Percentiles rank a stretch among this genome's conserved stretches.
Evolutionary conservation across 2,329 filamentous ascomycete species (phyloP).

Genomic region (Colletotrichum noveboracense): DNA sequence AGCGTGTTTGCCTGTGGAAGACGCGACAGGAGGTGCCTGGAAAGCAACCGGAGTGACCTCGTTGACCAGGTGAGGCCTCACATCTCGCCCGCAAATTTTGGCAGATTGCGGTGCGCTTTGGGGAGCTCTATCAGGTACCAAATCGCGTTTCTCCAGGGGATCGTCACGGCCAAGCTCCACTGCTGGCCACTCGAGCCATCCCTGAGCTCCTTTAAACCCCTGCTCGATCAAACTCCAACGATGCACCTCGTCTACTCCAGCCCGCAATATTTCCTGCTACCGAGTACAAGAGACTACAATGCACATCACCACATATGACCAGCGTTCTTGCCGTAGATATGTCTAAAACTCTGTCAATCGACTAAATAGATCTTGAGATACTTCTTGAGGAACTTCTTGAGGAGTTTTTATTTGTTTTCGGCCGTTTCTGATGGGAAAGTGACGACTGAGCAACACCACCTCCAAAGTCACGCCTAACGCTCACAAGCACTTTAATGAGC

Average conservation of each 20-base stretch:
- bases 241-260: conserved; percentile 31
- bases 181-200: conserved; percentile 31
- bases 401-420: neutral
- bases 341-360: rapidly evolving
- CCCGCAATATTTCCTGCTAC: conserved; percentile 37
- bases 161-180: conserved; percentile 13
- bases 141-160: neutral
- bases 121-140: neutral
- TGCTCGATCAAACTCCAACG: conserved; percentile 1
- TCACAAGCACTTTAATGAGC: conserved; percentile 11
- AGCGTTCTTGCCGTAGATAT: neutral
- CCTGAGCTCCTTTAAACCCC: conserved; percentile 5
- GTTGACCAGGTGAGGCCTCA: conserved; percentile 6
- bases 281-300: neutral
- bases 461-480: conserved; percentile 12
- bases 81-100: neutral
- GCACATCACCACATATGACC: neutral
- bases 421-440: neutral
- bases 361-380: rapidly evolving
- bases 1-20: conserved; percentile 5
- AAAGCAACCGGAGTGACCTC: conserved; percentile 11
- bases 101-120: conserved; percentile 1
- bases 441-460: too few species aligned
- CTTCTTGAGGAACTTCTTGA: rapidly evolving
- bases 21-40: conserved; percentile 6